Evolutionary conservation across 805 yeast genomes (phyloP), one percentile per base, ranked within the genome.

Genomic region (Cyberlindnera amylophila): DNA sequence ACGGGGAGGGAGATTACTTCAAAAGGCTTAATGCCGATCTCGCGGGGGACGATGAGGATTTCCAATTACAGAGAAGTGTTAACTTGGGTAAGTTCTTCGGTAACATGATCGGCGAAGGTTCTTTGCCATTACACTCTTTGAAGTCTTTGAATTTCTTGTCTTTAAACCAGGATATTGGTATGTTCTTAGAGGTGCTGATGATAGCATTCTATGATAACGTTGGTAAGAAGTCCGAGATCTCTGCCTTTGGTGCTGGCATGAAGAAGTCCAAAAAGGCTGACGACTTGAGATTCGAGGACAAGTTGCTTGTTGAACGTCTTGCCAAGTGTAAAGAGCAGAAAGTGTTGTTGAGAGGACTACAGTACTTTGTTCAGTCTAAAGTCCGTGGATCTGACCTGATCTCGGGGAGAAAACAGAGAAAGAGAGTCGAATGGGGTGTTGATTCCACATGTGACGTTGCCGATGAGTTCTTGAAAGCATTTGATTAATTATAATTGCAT

Each of bases 81-180:
- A 87, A 86, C 51, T 68, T 82, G 50, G 97, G 96, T 3, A 72
- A 87, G 45, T 79, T 93, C 50, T 93, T 77, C 55, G 98, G 96
- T 0, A 69, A 67, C 38, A 58, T 93, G 34, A 74, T 90, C 14
- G 79, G 85, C 3, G 88, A 86, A 53, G 86, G 85, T 1, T 72
- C 82, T 0, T 66, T 91, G 46, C 79, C 88, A 3, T 67, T 93
- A 36, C 90, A 86, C 55, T 64, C 85, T 2, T 70, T 93, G 50
- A 77, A 84, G 50, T 80, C 79, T 6, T 75, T 86, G 26, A 85
- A 91, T 51, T 82, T 90, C 45, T 62, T 90, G 43, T 77, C 81
- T 0, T 65, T 85, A 11, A 70, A 72, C 17, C 54, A 73, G 0
- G 90, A 86, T 48, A 71, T 81, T 2, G 71, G 71, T 30, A 61